phyloP scores from a whole-genome alignment of 139 green algal species.

The Tetratostichococcus sp. region DNA sequence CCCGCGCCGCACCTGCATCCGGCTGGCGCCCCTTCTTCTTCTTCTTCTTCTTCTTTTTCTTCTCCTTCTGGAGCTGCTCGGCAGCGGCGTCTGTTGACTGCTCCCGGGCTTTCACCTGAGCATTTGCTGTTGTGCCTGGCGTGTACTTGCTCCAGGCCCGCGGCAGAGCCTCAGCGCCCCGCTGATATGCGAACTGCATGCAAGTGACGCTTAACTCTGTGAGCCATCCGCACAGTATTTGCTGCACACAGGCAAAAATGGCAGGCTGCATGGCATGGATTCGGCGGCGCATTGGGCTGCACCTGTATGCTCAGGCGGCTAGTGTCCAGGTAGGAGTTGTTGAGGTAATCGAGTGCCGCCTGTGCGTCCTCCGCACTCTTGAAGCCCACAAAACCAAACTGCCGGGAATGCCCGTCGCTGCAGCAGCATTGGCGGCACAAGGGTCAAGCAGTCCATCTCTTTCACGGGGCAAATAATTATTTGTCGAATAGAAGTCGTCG shows the following conservation, averaged over 20 bases:
- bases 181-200: constrained; percentile 64
- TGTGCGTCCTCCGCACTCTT: constrained; percentile 64
- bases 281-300: neutral
- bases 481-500: too few relatives aligned
- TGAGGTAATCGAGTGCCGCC: constrained; percentile 78
- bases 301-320: constrained; percentile 77
- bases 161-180: constrained; percentile 34
- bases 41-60: constrained; percentile 4
- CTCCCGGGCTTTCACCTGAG: constrained; percentile 4
- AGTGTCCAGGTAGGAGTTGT: constrained; percentile 89
- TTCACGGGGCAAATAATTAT: too few relatives aligned
- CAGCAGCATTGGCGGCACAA: too few relatives aligned
- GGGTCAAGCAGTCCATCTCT: too few relatives aligned
- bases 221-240: too few relatives aligned
- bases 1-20: too few relatives aligned
- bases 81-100: neutral
- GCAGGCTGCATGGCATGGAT: too few relatives aligned
- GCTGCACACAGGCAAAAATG: too few relatives aligned
- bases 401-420: constrained; percentile 87
- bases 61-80: constrained; percentile 20
- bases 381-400: constrained; percentile 95
- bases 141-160: constrained; percentile 91
- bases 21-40: too few relatives aligned
- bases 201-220: neutral
- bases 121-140: constrained; percentile 27